These are phyloP conservation scores for Elsinoe batatas DNA, from an alignment of 2,329 filamentous ascomycete genomes.

Conservation along the genomic window DNA sequence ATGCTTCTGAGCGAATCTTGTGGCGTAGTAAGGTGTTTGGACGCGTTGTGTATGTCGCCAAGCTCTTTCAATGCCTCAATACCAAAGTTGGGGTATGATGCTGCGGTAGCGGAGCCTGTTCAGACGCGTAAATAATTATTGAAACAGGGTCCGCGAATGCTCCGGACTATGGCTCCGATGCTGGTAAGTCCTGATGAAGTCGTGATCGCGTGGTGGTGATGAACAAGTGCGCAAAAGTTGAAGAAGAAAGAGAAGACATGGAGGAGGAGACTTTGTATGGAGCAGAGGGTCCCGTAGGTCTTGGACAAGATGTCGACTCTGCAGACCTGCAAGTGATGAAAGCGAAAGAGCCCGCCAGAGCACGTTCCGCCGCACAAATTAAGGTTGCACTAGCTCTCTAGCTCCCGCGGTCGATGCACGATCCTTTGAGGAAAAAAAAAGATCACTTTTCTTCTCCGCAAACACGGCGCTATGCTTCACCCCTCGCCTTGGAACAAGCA, in stretches of 20 bases:
- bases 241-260: conserved; percentile 12
- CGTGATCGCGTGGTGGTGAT: conserved; percentile 22
- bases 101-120: conserved; percentile 1
- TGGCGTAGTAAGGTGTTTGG: neutral
- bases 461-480: neutral
- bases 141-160: conserved; percentile 9
- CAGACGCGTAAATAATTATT: conserved; percentile 13
- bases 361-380: conserved; percentile 3
- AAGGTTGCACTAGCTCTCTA: neutral
- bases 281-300: too few relatives aligned
- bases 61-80: neutral
- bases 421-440: neutral
- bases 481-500: neutral
- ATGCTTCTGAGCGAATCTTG: neutral
- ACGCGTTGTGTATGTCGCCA: conserved; percentile 7
- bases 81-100: conserved; percentile 7
- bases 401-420: neutral
- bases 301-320: too few relatives aligned
- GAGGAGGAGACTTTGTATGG: neutral
- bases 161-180: conserved; percentile 20
- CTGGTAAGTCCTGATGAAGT: conserved; percentile 24
- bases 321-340: too few relatives aligned
- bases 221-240: conserved; percentile 19
- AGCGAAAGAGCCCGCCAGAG: neutral
- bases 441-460: conserved; percentile 4